Evolutionary conservation across 805 yeast genomes (phyloP).

Genomic region (Spathaspora arborariae): DNA sequence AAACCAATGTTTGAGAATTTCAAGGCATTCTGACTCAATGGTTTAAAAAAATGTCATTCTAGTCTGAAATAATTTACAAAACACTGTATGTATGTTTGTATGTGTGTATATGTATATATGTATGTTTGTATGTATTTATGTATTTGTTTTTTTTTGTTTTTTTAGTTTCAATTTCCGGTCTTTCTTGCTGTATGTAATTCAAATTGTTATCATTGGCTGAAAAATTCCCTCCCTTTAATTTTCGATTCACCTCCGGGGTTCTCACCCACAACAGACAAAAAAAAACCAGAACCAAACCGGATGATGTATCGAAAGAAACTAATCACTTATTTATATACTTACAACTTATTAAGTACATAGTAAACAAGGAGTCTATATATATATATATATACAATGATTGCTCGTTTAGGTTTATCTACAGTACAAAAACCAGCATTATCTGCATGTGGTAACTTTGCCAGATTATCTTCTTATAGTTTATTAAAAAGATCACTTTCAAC

Average conservation of each 20-base stretch:
- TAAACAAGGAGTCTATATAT: too few species aligned
- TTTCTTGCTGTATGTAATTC: slow-evolving; percentile 1
- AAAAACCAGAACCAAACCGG: background rate
- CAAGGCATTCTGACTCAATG: too few species aligned
- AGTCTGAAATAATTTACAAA: too few species aligned
- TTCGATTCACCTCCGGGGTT: slow-evolving; percentile 2
- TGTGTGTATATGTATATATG: too few species aligned
- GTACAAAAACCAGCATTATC: slow-evolving; percentile 17
- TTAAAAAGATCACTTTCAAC: slow-evolving; percentile 24
- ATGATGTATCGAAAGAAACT: background rate
- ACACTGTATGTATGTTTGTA: too few species aligned
- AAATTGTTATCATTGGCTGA: slow-evolving; percentile 3
- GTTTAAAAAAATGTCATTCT: too few species aligned
- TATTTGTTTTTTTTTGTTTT: background rate
- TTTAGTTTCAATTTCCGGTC: background rate
- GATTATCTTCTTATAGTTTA: slow-evolving; percentile 6
- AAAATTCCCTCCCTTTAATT: background rate
- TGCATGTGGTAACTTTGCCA: slow-evolving; percentile 7
- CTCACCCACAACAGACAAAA: background rate
- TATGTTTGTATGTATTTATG: too few species aligned
- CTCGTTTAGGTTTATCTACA: slow-evolving; percentile 25
- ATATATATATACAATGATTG: slow-evolving; percentile 19
- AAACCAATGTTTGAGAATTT: too few species aligned
- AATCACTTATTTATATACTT: too few species aligned
- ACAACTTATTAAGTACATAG: too few species aligned